These are phyloP conservation scores for Pleurotus sapidus DNA, from an alignment of 768 basidiomycete genomes.

Conservation along the genomic window DNA sequence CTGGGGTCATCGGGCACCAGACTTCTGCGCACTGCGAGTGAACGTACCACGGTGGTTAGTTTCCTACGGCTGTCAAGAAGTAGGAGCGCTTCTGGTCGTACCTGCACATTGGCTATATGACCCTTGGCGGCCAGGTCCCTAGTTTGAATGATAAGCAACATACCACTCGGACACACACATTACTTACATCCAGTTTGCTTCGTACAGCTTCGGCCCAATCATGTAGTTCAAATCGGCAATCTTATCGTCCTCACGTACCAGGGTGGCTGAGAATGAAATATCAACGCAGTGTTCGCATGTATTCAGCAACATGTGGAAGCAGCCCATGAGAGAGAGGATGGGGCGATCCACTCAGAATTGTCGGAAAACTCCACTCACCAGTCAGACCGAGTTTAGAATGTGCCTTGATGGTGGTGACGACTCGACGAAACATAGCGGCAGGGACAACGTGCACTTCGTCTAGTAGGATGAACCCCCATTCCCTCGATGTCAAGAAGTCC, in stretches of 20 bases:
- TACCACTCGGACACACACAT: constrained; percentile 6
- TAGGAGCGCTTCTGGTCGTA: constrained; percentile 26
- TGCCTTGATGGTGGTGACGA: constrained; percentile 97
- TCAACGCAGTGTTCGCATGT: background rate
- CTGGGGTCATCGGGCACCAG: constrained; percentile 99
- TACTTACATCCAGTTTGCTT: constrained; percentile 96
- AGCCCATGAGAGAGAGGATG: background rate
- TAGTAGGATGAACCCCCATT: constrained; percentile 97
- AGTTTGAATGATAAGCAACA: constrained; percentile 13
- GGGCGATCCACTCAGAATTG: constrained; percentile 7
- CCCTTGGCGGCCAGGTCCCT: constrained; percentile 97
- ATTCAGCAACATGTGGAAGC: background rate
- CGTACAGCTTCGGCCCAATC: constrained; percentile 99
- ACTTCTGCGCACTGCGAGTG: constrained; percentile 89
- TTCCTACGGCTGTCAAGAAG: background rate
- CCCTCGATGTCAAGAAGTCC: constrained; percentile 97
- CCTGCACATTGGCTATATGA: constrained; percentile 99
- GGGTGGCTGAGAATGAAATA: constrained; percentile 62
- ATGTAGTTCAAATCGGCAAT: constrained; percentile 98
- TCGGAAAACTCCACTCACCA: constrained; percentile 45
- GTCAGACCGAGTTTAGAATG: constrained; percentile 98
- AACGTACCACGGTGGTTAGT: constrained; percentile 8
- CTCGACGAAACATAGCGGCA: constrained; percentile 96
- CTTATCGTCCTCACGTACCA: constrained; percentile 98
- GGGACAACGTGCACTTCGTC: constrained; percentile 99